Evolutionary conservation across 2,329 filamentous ascomycete genomes (phyloP), one percentile per base, ranked within the genome.

Genomic region (Conoideocrella luteorostrata): DNA sequence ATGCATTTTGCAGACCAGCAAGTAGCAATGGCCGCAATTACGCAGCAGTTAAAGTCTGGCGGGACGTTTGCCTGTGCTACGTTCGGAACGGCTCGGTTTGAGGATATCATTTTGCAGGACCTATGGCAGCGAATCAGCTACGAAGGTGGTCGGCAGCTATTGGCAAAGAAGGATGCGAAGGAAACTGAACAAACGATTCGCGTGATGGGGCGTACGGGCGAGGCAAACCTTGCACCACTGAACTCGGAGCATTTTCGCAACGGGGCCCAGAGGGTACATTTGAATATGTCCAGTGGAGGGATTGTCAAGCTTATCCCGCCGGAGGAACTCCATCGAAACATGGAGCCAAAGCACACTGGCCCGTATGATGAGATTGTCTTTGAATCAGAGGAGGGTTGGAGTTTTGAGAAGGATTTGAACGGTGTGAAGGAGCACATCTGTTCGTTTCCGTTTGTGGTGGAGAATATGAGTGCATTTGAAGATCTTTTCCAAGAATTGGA

Each of bases 41-140:
- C 50, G 9, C 32, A 47, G 7, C 53, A 56, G 26, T 12, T 46
- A 20, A 23, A 33, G 17, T 32, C 50, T 5, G 48, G 48, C 11
- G 52, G 52, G 10, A 55, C 52, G 6, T 53, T 54, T 35, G 51
- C 13, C 5, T 32, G 26, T 28, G 35, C 43, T 4, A 11, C 13
- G 4, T 45, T 45, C 7, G 43, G 43, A 3, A 11, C 36, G 3
- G 43, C 43, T 13, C 15, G 22, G 3, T 45, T 45, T 24, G 12
- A n/a, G 3, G 24, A 45, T 21, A 28, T 12, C 5, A 10, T 11
- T 5, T n/a, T 45, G 43, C 43, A 45, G 29, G 43, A 45, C 20
- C 12, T 45, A 4, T 45, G 23, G 6, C 22, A 17, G 13, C 35
- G 36, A n/a, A 45, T 45, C 36, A 21, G 43, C 23, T 17, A 35